Percentiles rank a stretch among this genome's conserved stretches.
phyloP scores from a whole-genome alignment of 352 stramenopile species.

The Discostella stelligera region DNA sequence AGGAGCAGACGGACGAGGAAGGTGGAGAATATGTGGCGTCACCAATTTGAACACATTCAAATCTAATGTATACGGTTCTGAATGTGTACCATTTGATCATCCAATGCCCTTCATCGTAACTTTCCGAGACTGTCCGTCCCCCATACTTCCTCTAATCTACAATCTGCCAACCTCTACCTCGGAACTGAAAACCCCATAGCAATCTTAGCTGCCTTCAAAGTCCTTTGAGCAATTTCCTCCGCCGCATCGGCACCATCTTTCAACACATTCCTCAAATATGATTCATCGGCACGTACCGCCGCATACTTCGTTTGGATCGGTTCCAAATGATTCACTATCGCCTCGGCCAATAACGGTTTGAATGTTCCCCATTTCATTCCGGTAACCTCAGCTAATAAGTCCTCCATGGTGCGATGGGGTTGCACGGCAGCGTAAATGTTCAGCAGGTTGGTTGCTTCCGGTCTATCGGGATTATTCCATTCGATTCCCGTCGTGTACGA shows the following conservation, averaged over 20 bases:
- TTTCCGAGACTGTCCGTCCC: too few species aligned
- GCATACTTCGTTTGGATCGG: conserved; percentile 93
- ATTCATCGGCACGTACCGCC: conserved; percentile 88
- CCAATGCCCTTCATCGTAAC: too few species aligned
- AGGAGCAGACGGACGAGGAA: background rate
- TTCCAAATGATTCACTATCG: conserved; percentile 92
- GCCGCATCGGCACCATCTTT: conserved; percentile 84
- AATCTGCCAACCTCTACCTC: conserved; percentile 2
- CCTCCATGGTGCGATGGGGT: conserved; percentile 79
- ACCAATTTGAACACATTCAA: background rate
- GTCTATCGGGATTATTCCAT: conserved; percentile 91
- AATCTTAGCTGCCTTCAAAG: conserved; percentile 79
- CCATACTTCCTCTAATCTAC: too few species aligned
- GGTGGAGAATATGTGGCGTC: background rate
- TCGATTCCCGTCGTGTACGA: conserved; percentile 86
- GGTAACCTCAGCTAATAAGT: conserved; percentile 81
- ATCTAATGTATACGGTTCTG: too few species aligned
- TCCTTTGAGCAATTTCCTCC: conserved; percentile 78
- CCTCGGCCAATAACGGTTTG: conserved; percentile 86
- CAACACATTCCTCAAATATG: conserved; percentile 89
- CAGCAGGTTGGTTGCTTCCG: conserved; percentile 94
- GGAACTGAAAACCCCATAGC: conserved; percentile 84
- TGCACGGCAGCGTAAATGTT: conserved; percentile 89
- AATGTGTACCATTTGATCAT: too few species aligned
- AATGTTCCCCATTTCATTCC: conserved; percentile 89